phyloP scores from a whole-genome alignment of 1,284 basidiomycete genomes.

The Lignosus rhinocerotis region DNA sequence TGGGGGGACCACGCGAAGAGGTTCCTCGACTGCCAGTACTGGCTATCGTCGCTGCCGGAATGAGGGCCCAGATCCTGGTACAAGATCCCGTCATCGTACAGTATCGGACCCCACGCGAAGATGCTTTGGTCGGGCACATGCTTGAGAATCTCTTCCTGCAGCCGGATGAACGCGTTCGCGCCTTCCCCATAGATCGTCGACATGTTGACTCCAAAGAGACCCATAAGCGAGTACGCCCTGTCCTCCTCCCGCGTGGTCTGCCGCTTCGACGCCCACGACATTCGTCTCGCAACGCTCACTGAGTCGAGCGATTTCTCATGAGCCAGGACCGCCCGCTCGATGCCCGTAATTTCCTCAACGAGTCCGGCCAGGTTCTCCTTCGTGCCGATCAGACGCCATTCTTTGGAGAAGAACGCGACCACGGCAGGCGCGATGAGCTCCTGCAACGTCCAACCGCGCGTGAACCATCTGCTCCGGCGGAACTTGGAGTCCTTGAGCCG shows the following conservation, averaged over 20 bases:
- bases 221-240: constrained; percentile 22
- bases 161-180: constrained; percentile 15
- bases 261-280: constrained; percentile 23
- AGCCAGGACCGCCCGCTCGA: constrained; percentile 10
- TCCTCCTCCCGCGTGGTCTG: constrained; percentile 21
- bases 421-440: constrained; percentile 20
- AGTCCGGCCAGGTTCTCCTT: constrained; percentile 15
- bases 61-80: constrained; percentile 6
- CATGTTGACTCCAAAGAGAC: constrained; percentile 23
- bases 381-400: constrained; percentile 17
- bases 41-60: constrained; percentile 17
- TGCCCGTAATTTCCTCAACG: constrained; percentile 17
- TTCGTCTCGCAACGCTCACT: constrained; percentile 20
- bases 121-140: constrained; percentile 21
- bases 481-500: constrained; percentile 17
- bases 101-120: constrained; percentile 20
- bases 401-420: constrained; percentile 16
- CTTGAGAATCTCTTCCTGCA: constrained; percentile 23
- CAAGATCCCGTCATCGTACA: constrained; percentile 13
- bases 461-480: constrained; percentile 22
- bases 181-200: constrained; percentile 22
- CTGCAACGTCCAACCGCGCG: constrained; percentile 22
- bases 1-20: constrained; percentile 23
- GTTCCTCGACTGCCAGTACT: constrained; percentile 20
- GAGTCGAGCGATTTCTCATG: constrained; percentile 7